Evolutionary conservation across 2,329 filamentous ascomycete genomes (phyloP).

Genomic region (Xylaria sp.): DNA sequence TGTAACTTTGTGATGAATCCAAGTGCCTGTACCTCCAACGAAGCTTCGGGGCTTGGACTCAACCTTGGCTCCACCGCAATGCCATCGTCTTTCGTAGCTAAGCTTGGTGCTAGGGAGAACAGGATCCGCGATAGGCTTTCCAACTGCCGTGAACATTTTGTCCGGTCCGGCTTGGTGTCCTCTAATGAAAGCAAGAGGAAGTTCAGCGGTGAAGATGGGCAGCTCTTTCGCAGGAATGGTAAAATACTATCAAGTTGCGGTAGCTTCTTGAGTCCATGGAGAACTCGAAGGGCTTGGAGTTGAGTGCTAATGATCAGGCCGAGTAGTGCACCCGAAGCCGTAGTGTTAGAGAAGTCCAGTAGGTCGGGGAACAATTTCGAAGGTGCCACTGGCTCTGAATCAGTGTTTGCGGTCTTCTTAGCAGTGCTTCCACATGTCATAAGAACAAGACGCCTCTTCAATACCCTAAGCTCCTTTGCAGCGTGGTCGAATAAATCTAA

Average conservation of each 20-base stretch:
- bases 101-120: constrained; percentile 66
- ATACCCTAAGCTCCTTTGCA: constrained; percentile 65
- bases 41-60: constrained; percentile 58
- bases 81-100: constrained; percentile 65
- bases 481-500: constrained; percentile 70
- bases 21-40: constrained; percentile 65
- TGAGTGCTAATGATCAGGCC: constrained; percentile 65
- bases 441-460: constrained; percentile 66
- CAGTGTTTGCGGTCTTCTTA: constrained; percentile 39
- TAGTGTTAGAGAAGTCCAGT: constrained; percentile 59
- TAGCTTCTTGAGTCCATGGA: constrained; percentile 63
- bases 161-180: constrained; percentile 47
- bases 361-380: constrained; percentile 59
- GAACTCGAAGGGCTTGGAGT: constrained; percentile 64
- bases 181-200: constrained; percentile 55
- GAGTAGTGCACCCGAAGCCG: constrained; percentile 48
- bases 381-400: constrained; percentile 39
- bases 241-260: constrained; percentile 60
- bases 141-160: constrained; percentile 66
- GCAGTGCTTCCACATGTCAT: constrained; percentile 27
- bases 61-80: constrained; percentile 55
- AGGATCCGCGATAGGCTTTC: constrained; percentile 68
- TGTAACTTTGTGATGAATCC: constrained; percentile 63
- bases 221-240: constrained; percentile 55
- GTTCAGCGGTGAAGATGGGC: constrained; percentile 59